Percentiles rank a stretch among this genome's conserved stretches.
These are phyloP conservation scores for Orbilia javanica DNA, from an alignment of 2,329 filamentous ascomycete genomes.

Conservation along the genomic window DNA sequence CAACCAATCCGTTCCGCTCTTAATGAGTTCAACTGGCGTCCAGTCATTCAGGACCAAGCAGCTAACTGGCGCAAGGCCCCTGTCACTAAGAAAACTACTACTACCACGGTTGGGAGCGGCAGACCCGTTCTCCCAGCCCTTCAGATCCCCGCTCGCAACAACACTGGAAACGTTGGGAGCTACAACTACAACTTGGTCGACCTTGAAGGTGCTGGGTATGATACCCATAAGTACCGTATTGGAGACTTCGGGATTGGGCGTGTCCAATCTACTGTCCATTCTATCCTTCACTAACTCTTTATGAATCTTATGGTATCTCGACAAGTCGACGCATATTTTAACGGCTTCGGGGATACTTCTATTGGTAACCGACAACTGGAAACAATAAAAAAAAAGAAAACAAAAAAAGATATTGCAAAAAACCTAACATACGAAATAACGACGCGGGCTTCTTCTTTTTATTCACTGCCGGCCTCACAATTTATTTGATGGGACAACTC, in stretches of 20 bases:
- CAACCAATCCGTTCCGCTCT: constrained; percentile 43
- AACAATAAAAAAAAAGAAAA: background rate
- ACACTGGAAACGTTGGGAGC: background rate
- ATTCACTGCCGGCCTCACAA: background rate
- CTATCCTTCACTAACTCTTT: background rate
- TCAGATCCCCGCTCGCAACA: constrained; percentile 7
- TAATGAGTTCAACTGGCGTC: constrained; percentile 51
- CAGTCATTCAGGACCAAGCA: constrained; percentile 35
- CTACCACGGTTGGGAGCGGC: background rate
- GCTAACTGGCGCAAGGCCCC: constrained; percentile 14
- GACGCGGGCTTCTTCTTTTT: background rate
- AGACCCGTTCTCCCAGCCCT: constrained; percentile 16
- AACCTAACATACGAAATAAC: background rate
- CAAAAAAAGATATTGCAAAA: background rate
- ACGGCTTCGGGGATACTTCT: background rate
- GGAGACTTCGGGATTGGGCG: constrained; percentile 4
- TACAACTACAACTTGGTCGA: background rate
- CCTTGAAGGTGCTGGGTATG: constrained; percentile 1
- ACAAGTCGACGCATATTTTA: background rate
- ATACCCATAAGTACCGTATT: constrained; percentile 31
- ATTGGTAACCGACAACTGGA: no score
- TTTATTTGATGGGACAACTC: background rate
- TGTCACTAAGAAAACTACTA: background rate
- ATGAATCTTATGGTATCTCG: background rate
- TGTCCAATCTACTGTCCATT: constrained; percentile 7